Evolutionary conservation across 2,329 filamentous ascomycete genomes (phyloP), one percentile per base, ranked within the genome.

Genomic region (Albifimbria verrucaria): DNA sequence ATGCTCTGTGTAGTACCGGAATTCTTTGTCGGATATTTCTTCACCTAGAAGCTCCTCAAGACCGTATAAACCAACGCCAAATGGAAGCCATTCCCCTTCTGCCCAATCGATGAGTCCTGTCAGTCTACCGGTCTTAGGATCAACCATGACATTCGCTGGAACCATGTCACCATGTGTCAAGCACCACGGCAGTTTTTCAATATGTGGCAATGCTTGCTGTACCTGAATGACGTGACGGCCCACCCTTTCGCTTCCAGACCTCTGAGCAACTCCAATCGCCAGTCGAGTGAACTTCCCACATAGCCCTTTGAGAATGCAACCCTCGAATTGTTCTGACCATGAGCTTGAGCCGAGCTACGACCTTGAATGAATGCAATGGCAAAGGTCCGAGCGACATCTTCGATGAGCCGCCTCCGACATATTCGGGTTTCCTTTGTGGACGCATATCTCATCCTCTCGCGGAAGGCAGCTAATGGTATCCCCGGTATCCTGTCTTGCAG

Each of bases 31-130:
- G 3, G 58, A 28, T 10, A 60, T 63, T n/a, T 76, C 61, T 52
- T 72, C 69, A 1, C 83, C 82, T 1, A 88, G 68, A 1, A 87
- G 61, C 63, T 83, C 77, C 61, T 87, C 83, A 0, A 87, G 65
- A 0, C 83, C 83, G 58, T 86, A 87, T 43, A 86, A 64, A 23
- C 77, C 79, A 3, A 80, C 71, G 0, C 84, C 85, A 58, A 85
- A 83, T 0, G 83, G 83, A 9, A 86, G 63, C 54, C 71, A 76
- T 61, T 87, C 83, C 0, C 78, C 82, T 61, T 88, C 85, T 0
- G 81, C 81, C 85, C 84, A 88, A 61, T 88, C 85, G 0, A 88
- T 72, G 1, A 87, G 54, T 1, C 83, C 85, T 0, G 62, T 71
- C 7, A 87, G 61, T 3, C 59, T 51, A 50, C 78, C 79, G 0